These are phyloP conservation scores for Penicillium turbatum DNA, from an alignment of 495 filamentous ascomycete species.

Conservation along the genomic window DNA sequence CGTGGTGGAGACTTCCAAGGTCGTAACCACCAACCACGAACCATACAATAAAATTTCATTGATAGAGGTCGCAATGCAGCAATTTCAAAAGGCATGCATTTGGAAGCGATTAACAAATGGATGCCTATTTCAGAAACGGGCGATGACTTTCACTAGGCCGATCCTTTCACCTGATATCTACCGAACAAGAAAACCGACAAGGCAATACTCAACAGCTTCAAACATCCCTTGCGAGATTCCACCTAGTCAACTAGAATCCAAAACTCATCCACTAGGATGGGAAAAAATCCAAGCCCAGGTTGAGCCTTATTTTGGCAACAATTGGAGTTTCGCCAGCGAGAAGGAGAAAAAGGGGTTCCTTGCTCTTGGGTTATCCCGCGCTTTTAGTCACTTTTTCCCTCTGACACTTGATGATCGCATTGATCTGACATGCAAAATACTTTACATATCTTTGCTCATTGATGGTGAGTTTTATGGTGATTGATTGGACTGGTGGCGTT, in stretches of 20 bases:
- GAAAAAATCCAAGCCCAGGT: conserved; percentile 14
- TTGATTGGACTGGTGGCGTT: not conserved
- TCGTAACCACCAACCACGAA: not conserved
- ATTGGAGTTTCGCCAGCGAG: conserved; percentile 18
- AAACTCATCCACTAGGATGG: conserved; percentile 17
- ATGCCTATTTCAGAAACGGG: not conserved
- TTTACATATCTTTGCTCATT: conserved; percentile 17
- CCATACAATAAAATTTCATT: not conserved
- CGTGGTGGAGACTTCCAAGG: too few species aligned
- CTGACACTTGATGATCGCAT: conserved; percentile 16
- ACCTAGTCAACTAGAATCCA: conserved; percentile 13
- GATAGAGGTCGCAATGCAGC: not conserved
- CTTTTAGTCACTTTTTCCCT: conserved; percentile 20
- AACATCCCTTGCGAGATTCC: conserved; percentile 3
- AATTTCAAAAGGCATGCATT: not conserved
- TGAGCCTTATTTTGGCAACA: conserved; percentile 16
- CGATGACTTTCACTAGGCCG: not conserved
- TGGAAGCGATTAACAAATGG: not conserved
- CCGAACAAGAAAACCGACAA: not conserved
- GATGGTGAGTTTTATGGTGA: conserved; percentile 11
- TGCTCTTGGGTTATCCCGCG: conserved; percentile 18
- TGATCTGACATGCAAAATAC: conserved; percentile 17
- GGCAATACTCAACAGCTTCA: conserved; percentile 2
- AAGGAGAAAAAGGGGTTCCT: conserved; percentile 17
- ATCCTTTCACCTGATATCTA: not conserved